These are phyloP conservation scores for Cytospora piceicola DNA, from an alignment of 2,329 filamentous ascomycete species.

Conservation along the genomic window DNA sequence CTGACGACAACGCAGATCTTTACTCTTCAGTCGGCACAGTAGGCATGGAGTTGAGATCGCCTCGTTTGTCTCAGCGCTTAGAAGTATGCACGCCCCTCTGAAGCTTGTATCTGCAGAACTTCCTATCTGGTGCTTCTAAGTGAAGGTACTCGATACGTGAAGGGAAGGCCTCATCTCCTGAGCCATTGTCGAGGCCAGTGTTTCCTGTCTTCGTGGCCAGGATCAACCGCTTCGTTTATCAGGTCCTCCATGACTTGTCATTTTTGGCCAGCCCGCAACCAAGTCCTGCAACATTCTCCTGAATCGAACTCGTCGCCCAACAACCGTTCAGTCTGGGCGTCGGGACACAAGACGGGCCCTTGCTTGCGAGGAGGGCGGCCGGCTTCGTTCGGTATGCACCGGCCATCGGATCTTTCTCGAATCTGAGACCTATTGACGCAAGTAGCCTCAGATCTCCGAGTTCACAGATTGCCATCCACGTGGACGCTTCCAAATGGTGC, in stretches of 20 bases:
- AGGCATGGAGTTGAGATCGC: background rate
- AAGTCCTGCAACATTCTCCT: conserved; percentile 5
- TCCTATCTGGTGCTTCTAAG: background rate
- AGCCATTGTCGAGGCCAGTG: background rate
- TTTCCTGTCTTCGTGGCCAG: background rate
- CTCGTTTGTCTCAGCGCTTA: background rate
- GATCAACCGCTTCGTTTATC: background rate
- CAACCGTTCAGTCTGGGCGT: conserved; percentile 4
- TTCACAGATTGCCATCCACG: background rate
- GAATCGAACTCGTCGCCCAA: conserved; percentile 13
- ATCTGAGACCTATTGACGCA: conserved; percentile 27
- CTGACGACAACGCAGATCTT: background rate
- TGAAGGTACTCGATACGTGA: background rate
- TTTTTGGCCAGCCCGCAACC: background rate
- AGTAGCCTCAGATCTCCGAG: conserved; percentile 25
- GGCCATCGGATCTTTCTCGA: conserved; percentile 17
- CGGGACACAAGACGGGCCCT: conserved; percentile 24
- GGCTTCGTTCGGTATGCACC: conserved; percentile 17
- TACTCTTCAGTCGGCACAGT: background rate
- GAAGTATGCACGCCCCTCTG: background rate
- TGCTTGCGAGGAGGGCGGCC: background rate
- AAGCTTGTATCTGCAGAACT: background rate
- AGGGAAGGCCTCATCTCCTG: background rate
- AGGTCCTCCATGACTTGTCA: background rate
- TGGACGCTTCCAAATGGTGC: conserved; percentile 14